These are phyloP conservation scores for Cladophialophora chaetospira DNA, from an alignment of 2,329 filamentous ascomycete species.

Conservation along the genomic window DNA sequence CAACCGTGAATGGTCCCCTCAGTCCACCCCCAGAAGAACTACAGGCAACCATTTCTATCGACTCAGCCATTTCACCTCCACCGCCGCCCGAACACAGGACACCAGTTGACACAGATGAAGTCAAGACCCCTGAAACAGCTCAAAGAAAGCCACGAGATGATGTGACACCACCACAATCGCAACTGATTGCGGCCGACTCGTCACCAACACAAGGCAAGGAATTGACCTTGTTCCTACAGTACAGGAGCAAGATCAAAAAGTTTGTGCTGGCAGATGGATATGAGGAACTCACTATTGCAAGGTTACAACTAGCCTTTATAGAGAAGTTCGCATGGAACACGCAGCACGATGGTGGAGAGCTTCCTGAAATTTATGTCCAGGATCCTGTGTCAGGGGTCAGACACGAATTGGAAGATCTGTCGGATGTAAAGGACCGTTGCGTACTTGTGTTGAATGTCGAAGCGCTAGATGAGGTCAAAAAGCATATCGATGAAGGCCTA, in stretches of 20 bases:
- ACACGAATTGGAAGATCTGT: constrained; percentile 90
- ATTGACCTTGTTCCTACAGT: constrained; percentile 72
- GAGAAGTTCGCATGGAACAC: constrained; percentile 99
- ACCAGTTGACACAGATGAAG: constrained; percentile 5
- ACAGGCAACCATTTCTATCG: constrained; percentile 41
- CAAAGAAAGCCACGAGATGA: constrained; percentile 15
- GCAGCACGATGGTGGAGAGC: constrained; percentile 84
- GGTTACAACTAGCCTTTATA: constrained; percentile 92
- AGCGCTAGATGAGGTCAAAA: constrained; percentile 90
- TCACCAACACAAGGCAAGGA: constrained; percentile 81
- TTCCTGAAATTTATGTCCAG: constrained; percentile 97
- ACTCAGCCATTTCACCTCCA: constrained; percentile 35
- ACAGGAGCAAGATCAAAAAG: constrained; percentile 34
- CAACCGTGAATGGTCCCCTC: constrained; percentile 62
- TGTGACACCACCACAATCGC: constrained; percentile 47
- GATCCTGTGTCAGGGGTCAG: constrained; percentile 94
- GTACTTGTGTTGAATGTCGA: constrained; percentile 96
- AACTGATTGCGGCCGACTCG: constrained; percentile 60
- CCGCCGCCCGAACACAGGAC: constrained; percentile 32
- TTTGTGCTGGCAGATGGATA: constrained; percentile 56
- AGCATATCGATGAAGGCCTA: constrained; percentile 90
- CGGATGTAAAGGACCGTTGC: constrained; percentile 89
- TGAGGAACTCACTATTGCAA: constrained; percentile 79
- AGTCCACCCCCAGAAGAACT: constrained; percentile 42
- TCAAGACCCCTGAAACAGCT: constrained; percentile 23